Conservation (phyloP, 306 rosid genomes). For the Sicyos edulis region DNA sequence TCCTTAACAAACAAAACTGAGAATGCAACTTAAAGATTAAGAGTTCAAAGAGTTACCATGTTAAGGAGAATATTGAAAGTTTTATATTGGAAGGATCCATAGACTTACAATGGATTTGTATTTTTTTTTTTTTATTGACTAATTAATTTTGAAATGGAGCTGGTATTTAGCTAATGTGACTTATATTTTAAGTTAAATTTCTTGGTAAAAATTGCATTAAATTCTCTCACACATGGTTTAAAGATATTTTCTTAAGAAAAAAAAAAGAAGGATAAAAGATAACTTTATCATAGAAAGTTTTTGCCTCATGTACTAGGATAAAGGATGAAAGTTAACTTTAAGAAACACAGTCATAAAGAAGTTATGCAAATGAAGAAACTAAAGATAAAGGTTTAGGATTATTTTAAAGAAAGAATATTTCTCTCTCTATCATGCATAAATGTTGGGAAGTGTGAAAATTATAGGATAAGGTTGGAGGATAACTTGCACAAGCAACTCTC, state of each 20-base stretch:
- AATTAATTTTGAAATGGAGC: too few relatives aligned
- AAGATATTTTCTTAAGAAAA: too few relatives aligned
- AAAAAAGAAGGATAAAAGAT: not conserved
- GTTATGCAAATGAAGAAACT: not conserved
- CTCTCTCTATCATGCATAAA: not conserved
- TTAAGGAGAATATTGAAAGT: too few relatives aligned
- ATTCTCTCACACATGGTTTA: too few relatives aligned
- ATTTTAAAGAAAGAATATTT: not conserved
- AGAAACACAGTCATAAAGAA: not conserved
- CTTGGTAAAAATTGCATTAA: not conserved
- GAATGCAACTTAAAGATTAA: too few relatives aligned
- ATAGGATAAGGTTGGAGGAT: not conserved
- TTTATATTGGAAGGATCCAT: too few relatives aligned
- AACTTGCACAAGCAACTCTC: not conserved
- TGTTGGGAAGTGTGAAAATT: not conserved
- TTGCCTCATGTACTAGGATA: not conserved
- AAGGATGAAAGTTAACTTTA: not conserved
- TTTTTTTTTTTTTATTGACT: too few relatives aligned
- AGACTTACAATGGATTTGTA: too few relatives aligned
- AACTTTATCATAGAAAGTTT: not conserved
- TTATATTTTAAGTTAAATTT: too few relatives aligned
- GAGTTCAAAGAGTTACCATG: too few relatives aligned
- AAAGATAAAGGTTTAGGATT: not conserved
- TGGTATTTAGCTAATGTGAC: too few relatives aligned
- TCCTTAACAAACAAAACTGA: too few relatives aligned